These are phyloP conservation scores for Daldinia grandis DNA, from an alignment of 495 filamentous ascomycete species.

Conservation along the genomic window DNA sequence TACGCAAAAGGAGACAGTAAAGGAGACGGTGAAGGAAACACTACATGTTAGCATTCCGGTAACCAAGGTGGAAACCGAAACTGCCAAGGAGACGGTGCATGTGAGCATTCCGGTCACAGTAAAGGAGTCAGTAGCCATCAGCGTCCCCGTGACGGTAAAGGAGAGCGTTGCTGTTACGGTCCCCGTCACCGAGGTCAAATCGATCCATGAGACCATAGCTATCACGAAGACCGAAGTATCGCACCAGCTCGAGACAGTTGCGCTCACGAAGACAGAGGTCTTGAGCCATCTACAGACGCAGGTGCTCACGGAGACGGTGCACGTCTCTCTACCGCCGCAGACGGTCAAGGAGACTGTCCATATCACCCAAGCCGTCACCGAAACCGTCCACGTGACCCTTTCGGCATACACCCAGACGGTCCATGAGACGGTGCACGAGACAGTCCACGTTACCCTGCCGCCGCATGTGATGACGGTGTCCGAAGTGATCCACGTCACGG, in stretches of 20 bases:
- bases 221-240: constrained; percentile 26
- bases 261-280: constrained; percentile 31
- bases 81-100: constrained; percentile 17
- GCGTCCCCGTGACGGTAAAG: constrained; percentile 19
- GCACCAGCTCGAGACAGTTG: constrained; percentile 15
- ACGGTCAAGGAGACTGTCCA: constrained; percentile 27
- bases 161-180: constrained; percentile 11
- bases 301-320: constrained; percentile 20
- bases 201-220: constrained; percentile 15
- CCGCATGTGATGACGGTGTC: constrained; percentile 23
- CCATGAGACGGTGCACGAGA: constrained; percentile 18
- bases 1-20: neutral
- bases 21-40: constrained; percentile 11
- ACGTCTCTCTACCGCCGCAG: constrained; percentile 23
- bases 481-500: constrained; percentile 20
- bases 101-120: constrained; percentile 24
- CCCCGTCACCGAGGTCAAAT: constrained; percentile 14
- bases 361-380: constrained; percentile 15
- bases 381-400: constrained; percentile 22
- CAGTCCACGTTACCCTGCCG: constrained; percentile 26
- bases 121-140: constrained; percentile 18
- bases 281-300: constrained; percentile 16
- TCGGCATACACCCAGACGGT: constrained; percentile 11
- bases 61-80: constrained; percentile 15
- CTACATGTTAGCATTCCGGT: constrained; percentile 19